Evolutionary conservation across 805 yeast genomes (phyloP).

Genomic region (Lipomyces yamanashiensis): DNA sequence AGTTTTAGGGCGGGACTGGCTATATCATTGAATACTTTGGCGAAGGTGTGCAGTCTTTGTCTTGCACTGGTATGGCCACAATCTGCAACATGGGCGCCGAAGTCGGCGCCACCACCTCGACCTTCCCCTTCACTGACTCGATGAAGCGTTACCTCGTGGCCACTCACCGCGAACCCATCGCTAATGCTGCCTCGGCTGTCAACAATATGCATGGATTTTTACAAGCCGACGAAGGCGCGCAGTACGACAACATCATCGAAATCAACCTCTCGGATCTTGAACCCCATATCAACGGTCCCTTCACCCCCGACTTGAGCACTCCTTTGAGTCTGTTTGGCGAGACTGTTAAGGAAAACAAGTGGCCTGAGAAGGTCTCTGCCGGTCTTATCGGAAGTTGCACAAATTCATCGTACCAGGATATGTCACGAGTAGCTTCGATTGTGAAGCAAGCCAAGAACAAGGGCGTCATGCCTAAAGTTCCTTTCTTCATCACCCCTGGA

Average conservation of each 20-base stretch:
- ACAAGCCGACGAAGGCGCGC: constrained; percentile 88
- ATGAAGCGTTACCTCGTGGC: constrained; percentile 86
- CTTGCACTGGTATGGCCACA: constrained; percentile 99
- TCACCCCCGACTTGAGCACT: constrained; percentile 97
- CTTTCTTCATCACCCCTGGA: constrained; percentile 96
- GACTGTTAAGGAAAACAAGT: constrained; percentile 79
- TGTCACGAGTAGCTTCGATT: constrained; percentile 94
- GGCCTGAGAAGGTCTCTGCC: constrained; percentile 93
- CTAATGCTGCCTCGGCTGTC: constrained; percentile 76
- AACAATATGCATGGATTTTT: constrained; percentile 59
- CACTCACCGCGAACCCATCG: constrained; percentile 83
- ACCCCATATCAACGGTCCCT: constrained; percentile 97
- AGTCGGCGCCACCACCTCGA: constrained; percentile 97
- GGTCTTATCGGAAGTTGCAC: constrained; percentile 99
- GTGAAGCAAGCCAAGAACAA: constrained; percentile 87
- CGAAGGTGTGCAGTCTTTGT: constrained; percentile 87
- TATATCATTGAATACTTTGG: constrained; percentile 95
- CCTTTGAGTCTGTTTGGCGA: constrained; percentile 87
- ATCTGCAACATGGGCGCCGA: constrained; percentile 99
- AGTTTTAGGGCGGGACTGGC: constrained; percentile 86
- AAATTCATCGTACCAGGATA: constrained; percentile 97
- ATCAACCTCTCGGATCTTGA: constrained; percentile 86
- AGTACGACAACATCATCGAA: constrained; percentile 91
- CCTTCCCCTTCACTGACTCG: constrained; percentile 93
- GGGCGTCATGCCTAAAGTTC: constrained; percentile 89